These are phyloP conservation scores for Excoecaria cochinchinensis DNA, from an alignment of 345 rosid species.

Conservation along the genomic window DNA sequence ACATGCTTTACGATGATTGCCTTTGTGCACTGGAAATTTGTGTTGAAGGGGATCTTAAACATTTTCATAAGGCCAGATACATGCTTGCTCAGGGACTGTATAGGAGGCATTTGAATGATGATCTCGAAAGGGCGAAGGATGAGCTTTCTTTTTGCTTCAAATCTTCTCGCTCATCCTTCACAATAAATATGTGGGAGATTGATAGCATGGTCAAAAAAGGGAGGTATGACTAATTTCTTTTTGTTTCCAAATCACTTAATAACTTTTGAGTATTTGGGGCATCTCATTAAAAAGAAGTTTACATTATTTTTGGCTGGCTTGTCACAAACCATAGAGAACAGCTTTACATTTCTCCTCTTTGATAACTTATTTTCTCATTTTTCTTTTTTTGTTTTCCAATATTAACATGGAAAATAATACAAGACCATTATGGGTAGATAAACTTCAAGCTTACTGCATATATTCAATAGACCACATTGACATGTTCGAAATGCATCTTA, in stretches of 20 bases:
- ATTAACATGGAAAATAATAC: neutral
- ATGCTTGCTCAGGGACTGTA: conserved; percentile 91
- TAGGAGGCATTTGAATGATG: conserved; percentile 64
- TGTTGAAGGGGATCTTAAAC: conserved; percentile 94
- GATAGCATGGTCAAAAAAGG: conserved; percentile 97
- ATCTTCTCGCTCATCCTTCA: conserved; percentile 87
- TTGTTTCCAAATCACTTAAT: neutral
- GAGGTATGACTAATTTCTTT: conserved; percentile 46
- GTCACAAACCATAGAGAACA: conserved; percentile 1
- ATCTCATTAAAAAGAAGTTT: neutral
- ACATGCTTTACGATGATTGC: conserved; percentile 84
- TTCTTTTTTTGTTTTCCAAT: neutral
- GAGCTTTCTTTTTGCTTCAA: conserved; percentile 93
- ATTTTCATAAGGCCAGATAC: conserved; percentile 95
- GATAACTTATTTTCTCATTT: neutral
- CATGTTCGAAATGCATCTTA: conserved; percentile 3
- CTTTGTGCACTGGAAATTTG: conserved; percentile 83
- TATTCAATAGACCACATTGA: neutral
- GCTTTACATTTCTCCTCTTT: neutral
- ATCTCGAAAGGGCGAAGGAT: conserved; percentile 88
- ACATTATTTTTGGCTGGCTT: neutral
- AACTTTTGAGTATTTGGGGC: conserved; percentile 3
- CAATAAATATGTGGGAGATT: conserved; percentile 99
- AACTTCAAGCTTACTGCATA: neutral
- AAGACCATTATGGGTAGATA: neutral